These are phyloP conservation scores for Laburnicola sp. DNA, from an alignment of 2,329 filamentous ascomycete species.

Conservation along the genomic window DNA sequence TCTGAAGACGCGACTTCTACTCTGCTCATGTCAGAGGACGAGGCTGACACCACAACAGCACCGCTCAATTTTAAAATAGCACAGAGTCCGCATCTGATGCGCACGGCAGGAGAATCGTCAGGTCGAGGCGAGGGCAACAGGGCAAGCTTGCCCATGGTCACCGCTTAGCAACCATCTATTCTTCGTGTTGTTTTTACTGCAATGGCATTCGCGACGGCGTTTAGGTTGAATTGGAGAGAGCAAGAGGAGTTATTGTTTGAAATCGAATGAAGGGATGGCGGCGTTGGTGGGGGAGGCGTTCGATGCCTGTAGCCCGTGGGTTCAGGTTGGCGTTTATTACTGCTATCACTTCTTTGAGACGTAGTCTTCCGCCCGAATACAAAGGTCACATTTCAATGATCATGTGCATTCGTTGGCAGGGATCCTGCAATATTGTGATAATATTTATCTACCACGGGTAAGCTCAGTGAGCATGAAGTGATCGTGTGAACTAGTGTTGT, in stretches of 20 bases:
- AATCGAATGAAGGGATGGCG: no score
- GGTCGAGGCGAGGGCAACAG: conserved; percentile 20
- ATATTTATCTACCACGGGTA: no score
- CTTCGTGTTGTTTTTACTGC: no score
- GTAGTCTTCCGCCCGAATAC: no score
- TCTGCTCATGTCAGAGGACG: conserved; percentile 26
- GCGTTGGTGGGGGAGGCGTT: not conserved
- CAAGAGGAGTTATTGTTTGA: no score
- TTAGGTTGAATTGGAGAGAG: not conserved
- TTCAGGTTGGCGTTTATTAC: not conserved
- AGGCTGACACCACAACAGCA: conserved; percentile 14
- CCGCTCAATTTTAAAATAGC: conserved; percentile 14
- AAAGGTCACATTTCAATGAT: no score
- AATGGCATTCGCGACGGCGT: conserved; percentile 5
- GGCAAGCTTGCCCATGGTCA: conserved; percentile 31
- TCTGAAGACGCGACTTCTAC: conserved; percentile 30
- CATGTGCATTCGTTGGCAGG: no score
- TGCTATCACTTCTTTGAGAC: no score
- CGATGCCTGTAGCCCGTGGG: conserved; percentile 11
- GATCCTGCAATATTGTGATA: no score
- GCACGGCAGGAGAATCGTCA: conserved; percentile 28
- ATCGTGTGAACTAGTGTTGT: no score
- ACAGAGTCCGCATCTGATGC: conserved; percentile 28
- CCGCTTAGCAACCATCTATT: no score
- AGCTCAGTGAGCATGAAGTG: no score